phyloP scores from a whole-genome alignment of 176 grass and related monocot species.

The Otatea glauca region DNA sequence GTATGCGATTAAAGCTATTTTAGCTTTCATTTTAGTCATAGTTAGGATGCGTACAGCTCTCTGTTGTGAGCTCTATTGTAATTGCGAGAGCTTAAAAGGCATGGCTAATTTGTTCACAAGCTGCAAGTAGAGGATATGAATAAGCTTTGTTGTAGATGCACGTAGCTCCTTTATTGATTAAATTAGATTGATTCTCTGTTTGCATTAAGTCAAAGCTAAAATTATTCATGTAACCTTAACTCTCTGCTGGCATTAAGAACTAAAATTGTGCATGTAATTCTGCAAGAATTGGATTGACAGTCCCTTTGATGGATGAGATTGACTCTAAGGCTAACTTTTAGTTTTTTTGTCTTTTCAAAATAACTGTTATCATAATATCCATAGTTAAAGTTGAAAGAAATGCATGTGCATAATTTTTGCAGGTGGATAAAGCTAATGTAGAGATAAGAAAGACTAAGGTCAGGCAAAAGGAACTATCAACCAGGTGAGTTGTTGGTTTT shows the following conservation, averaged over 20 bases:
- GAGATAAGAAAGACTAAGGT: slow-evolving; percentile 91
- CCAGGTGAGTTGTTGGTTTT: slow-evolving; percentile 46
- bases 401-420: not conserved
- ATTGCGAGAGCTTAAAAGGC: not conserved
- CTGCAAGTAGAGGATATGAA: slow-evolving; percentile 59
- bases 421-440: slow-evolving; percentile 74
- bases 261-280: slow-evolving; percentile 14
- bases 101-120: not conserved
- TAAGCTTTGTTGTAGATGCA: slow-evolving; percentile 50
- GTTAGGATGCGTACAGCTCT: not conserved
- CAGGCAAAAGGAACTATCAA: slow-evolving; percentile 78
- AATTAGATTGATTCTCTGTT: not conserved
- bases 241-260: not conserved
- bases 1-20: not conserved
- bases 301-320: slow-evolving; percentile 86
- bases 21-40: not conserved
- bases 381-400: not conserved
- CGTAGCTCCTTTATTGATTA: not conserved
- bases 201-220: slow-evolving; percentile 2
- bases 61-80: not conserved
- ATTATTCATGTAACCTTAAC: not conserved
- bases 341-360: not conserved
- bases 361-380: not conserved
- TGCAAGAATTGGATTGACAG: slow-evolving; percentile 89
- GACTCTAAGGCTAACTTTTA: slow-evolving; percentile 66